Base-by-base conservation (phyloP, 805 yeast species). In the Wickerhamomyces hampshirensis region DNA sequence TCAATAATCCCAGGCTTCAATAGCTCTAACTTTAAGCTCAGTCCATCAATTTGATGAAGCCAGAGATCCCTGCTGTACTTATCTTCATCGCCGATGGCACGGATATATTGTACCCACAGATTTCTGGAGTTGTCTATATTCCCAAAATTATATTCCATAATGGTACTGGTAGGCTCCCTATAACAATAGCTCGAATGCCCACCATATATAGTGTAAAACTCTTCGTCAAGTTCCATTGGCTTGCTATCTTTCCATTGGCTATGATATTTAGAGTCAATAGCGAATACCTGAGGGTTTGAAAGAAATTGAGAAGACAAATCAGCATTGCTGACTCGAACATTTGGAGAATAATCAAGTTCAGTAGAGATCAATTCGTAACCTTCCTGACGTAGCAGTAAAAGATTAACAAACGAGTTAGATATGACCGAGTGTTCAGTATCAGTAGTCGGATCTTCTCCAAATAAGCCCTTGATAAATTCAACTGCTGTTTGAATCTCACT, bases 1-100 rank as follows among this genome's bases (percentile, higher is more conserved):
- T 77, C 81, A 12, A 74, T 40, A 2, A 51, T 38, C 0, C 71
- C 72, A 1, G 58, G 48, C 6, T 38, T 40, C 15, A 77, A 40
- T 16, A 60, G 56, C 53, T 81, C 87, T 24, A 79, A 38, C 5
- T 56, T 51, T 12, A 77, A 28, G 29, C 77, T 58, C 5, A 72
- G 43, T 3, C 78, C 69, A 8, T 57, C 53, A 3, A 75, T 43
- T 11, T 40, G 38, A n/a, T 40, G 38, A 1, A 47, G 27, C 54
- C 50, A 47, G 5, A 38, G 5, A 26, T 42, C 38, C 8, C 24
- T 13, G 8, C 7, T 18, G 12, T 26, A 15, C 8, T n/a, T 16
- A 11, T 31, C n/a, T 16, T 3, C n/a, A 11, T 15, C 29, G 6
- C 15, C 30, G 1, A 13, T 6, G 11, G 15, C 21, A 2, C 23